Evolutionary conservation across 208 protist species (phyloP).

Genomic region (Acanthamoeba triangularis): DNA sequence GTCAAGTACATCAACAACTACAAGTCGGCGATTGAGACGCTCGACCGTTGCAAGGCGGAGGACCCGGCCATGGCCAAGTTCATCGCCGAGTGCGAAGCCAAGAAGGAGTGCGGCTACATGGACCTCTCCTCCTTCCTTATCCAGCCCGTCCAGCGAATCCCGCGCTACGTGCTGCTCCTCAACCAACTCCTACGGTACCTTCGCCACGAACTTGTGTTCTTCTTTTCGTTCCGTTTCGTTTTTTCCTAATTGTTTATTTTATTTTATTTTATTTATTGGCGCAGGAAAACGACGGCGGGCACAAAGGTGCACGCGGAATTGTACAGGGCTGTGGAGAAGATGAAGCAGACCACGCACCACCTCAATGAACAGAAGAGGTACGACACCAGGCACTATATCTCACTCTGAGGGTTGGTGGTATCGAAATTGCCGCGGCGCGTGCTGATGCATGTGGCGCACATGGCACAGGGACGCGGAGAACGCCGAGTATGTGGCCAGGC

Average conservation of each 20-base stretch:
- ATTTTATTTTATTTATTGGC: background rate
- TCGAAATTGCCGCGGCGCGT: no score
- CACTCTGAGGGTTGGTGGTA: no score
- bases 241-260: background rate
- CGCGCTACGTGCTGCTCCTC: conserved; percentile 18
- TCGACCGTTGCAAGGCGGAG: background rate
- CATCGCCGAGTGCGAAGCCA: background rate
- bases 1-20: conserved; percentile 46
- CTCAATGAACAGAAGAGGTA: conserved; percentile 41
- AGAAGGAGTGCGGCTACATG: background rate
- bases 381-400: background rate
- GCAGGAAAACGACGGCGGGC: conserved; percentile 23
- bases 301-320: background rate
- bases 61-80: background rate
- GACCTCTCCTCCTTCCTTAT: conserved; percentile 10
- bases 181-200: background rate
- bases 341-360: background rate
- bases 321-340: conserved; percentile 20
- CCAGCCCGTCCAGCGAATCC: conserved; percentile 22
- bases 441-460: background rate
- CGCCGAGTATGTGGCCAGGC: background rate
- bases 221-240: background rate
- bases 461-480: conserved; percentile 7
- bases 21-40: background rate
- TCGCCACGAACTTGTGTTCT: background rate